Base-by-base conservation (phyloP, 139 green algal genomes). In the Parachlorella kessleri region DNA sequence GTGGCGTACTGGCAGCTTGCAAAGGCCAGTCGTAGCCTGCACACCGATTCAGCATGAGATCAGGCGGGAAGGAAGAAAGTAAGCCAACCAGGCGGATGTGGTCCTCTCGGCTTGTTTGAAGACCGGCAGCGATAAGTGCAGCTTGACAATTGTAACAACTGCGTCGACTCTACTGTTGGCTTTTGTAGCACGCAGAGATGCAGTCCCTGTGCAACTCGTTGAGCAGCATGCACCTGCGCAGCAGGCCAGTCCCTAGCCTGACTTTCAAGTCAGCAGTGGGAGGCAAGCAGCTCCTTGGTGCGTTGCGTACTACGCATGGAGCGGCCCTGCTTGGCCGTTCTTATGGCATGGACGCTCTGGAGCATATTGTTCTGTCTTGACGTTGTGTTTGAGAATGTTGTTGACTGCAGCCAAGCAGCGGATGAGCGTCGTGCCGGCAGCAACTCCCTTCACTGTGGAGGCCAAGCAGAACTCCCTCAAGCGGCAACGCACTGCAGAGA, bases 381-480 rank as follows among this genome's bases (percentile, higher is more conserved):
- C 48, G 21, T 59, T 28, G 14, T 28, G 21, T 59, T 59, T 59
- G 48, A 28, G 14, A 59, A 14, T 59, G 48, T 59, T 59, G 14
- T 14, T 59, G 21, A 59, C 18, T 33, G 75, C 75, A 81, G 75
- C 37, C 18, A 41, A 42, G 66, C 75, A 66, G 42, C 75, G 70
- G 66, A 39, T 48, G 35, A 64, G 39, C 28, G 75, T 81, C 2
- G 66, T 59, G 48, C 48, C 66, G 28, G 66, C 55, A 36, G 55
- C 75, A 4, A 53, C 75, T 28, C 14, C n/a, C 14, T 81, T 81
- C 36, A 48, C 68, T 24, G 75, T 81, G 9, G 75, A 81, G 75
- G 75, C 85, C 30, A 88, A 86, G 73, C 88, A 91, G 79, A 92
- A 91, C 72, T 79, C 83, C 6, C 71, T 86, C 35, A 85, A 90